A percentile compares a stretch with the other conserved stretches of the same genome.
Conservation (phyloP, 768 basidiomycete genomes). For the Pleurotus citrinopileatus region DNA sequence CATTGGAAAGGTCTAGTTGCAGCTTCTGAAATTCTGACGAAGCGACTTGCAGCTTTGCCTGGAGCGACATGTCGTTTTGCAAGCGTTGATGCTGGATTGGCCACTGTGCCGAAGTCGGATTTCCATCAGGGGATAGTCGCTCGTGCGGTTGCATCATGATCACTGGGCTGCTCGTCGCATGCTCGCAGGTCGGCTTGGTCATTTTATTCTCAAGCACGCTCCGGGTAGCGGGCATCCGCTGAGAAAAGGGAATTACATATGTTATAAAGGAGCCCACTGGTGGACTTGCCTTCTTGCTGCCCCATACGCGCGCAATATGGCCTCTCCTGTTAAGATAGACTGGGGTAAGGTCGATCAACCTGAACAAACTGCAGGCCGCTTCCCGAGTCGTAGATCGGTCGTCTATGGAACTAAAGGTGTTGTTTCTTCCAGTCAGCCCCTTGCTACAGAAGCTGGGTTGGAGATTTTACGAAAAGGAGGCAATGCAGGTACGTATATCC, state of each 20-base stretch:
- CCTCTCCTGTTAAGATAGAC: constrained; percentile 35
- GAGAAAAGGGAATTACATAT: background rate
- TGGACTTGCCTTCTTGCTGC: background rate
- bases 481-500: constrained; percentile 72
- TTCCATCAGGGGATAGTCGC: too few relatives aligned
- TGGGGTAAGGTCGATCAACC: constrained; percentile 68
- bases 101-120: background rate
- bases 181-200: background rate
- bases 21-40: constrained; percentile 80
- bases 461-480: constrained; percentile 92
- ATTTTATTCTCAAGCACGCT: constrained; percentile 1
- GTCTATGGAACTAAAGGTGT: constrained; percentile 86
- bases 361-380: constrained; percentile 62
- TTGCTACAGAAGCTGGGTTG: constrained; percentile 88
- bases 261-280: background rate
- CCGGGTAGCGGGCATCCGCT: constrained; percentile 7
- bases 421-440: constrained; percentile 86
- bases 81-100: background rate
- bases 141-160: too few relatives aligned
- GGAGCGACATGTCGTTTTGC: constrained; percentile 45
- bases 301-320: constrained; percentile 21
- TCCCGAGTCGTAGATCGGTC: constrained; percentile 82
- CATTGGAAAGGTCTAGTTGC: constrained; percentile 67
- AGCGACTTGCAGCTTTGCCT: constrained; percentile 59
- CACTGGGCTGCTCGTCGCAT: background rate